A percentile compares a stretch with the other conserved stretches of the same genome.
phyloP scores from a whole-genome alignment of 371 early-diverging fungal species.

The Nematocida ausubeli region DNA sequence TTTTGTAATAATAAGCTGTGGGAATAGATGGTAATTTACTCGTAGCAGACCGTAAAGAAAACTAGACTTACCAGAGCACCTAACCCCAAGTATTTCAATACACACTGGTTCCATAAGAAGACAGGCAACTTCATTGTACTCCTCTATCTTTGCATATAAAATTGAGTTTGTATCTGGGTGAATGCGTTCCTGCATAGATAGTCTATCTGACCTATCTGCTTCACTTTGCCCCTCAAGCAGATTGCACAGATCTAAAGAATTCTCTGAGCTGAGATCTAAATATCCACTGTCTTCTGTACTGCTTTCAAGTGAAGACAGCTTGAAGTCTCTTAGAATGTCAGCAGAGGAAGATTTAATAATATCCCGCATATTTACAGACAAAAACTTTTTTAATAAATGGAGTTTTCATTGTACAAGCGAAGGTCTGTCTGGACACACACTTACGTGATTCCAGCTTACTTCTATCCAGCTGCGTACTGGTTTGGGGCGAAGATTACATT shows the following conservation, averaged over 20 bases:
- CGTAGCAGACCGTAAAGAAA: neutral
- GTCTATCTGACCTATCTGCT: too few species aligned
- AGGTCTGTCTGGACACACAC: slow-evolving; percentile 28
- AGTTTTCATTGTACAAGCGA: slow-evolving; percentile 26
- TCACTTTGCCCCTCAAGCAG: too few species aligned
- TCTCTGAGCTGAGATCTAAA: too few species aligned
- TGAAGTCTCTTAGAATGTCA: neutral
- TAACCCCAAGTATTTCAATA: neutral
- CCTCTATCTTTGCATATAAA: neutral
- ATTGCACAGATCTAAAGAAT: too few species aligned
- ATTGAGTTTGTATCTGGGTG: neutral
- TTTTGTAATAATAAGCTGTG: neutral
- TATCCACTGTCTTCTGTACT: too few species aligned
- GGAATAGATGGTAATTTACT: neutral
- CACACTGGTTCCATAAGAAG: neutral
- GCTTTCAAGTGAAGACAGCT: neutral
- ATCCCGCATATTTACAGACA: neutral
- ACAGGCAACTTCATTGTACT: neutral
- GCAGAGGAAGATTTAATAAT: neutral
- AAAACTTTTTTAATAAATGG: slow-evolving; percentile 12
- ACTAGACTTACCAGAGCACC: neutral
- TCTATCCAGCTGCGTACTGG: slow-evolving; percentile 19
- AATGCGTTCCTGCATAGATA: neutral
- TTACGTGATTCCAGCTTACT: slow-evolving; percentile 20
- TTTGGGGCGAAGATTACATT: slow-evolving; percentile 3